phyloP scores from a whole-genome alignment of 2,329 filamentous ascomycete genomes.

The Sporothrix brunneoviolacea region DNA sequence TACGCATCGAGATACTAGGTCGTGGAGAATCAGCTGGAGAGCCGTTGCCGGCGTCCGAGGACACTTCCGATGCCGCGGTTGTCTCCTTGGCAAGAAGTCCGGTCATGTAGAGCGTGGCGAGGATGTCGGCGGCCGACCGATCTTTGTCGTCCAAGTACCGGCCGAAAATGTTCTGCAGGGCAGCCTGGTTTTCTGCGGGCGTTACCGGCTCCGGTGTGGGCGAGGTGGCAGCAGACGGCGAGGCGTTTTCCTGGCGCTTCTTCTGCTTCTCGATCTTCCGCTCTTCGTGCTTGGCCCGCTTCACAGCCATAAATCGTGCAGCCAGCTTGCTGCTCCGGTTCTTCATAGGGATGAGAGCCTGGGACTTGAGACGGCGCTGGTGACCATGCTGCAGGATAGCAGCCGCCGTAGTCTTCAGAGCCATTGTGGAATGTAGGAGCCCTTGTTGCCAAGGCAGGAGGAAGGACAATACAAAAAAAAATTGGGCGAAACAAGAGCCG shows the following conservation, averaged over 20 bases:
- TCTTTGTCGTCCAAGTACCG: conserved; percentile 15
- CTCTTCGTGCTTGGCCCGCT: background rate
- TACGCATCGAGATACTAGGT: background rate
- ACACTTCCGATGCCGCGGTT: background rate
- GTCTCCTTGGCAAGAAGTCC: conserved; percentile 5
- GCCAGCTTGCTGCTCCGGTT: conserved; percentile 5
- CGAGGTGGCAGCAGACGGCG: background rate
- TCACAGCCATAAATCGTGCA: background rate
- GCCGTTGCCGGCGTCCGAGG: background rate
- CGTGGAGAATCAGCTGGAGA: background rate
- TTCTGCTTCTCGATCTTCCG: background rate
- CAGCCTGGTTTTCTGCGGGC: conserved; percentile 5
- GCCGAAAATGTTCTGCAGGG: conserved; percentile 5
- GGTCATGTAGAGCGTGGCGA: conserved; percentile 13
- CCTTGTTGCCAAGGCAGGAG: background rate
- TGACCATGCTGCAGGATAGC: conserved; percentile 6
- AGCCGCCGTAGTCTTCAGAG: conserved; percentile 10
- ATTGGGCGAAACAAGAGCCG: background rate
- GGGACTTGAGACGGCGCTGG: conserved; percentile 6
- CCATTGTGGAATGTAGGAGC: conserved; percentile 3
- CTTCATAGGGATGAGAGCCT: background rate
- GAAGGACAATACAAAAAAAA: background rate
- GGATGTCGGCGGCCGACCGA: conserved; percentile 14
- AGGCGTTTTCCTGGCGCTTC: background rate
- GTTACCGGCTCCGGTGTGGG: background rate